phyloP scores from a whole-genome alignment of 441 rosid genomes.

The Adansonia madagascariensis region DNA sequence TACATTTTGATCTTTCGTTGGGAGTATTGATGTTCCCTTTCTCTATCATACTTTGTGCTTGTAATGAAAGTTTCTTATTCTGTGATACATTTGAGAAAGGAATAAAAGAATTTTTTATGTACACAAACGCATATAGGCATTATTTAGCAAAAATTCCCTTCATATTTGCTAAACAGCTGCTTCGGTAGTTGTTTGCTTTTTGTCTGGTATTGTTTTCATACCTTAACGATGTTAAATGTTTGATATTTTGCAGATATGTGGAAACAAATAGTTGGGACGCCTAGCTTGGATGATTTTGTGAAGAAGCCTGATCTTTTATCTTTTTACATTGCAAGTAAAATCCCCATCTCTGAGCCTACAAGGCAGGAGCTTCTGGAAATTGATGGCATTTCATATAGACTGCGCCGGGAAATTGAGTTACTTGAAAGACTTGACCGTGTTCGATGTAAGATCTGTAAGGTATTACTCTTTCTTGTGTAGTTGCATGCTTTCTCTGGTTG shows the following conservation, averaged over 20 bases:
- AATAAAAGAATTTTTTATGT: background rate
- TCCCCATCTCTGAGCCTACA: slow-evolving; percentile 78
- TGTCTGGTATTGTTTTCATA: background rate
- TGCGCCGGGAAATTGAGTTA: slow-evolving; percentile 80
- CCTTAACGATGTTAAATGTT: slow-evolving; percentile 6
- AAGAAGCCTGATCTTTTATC: slow-evolving; percentile 81
- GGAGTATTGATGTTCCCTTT: background rate
- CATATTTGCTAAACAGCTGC: background rate
- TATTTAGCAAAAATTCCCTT: background rate
- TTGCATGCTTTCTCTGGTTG: background rate
- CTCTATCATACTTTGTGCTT: background rate
- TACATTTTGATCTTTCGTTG: slow-evolving; percentile 13
- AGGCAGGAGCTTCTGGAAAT: slow-evolving; percentile 96
- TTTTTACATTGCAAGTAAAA: slow-evolving; percentile 87
- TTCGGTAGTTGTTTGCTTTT: slow-evolving; percentile 6
- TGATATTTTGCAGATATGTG: slow-evolving; percentile 70
- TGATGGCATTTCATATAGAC: slow-evolving; percentile 82
- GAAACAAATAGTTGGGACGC: slow-evolving; percentile 81
- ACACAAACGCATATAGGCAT: background rate
- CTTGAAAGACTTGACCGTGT: slow-evolving; percentile 72
- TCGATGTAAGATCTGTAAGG: slow-evolving; percentile 84
- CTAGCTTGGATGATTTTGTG: slow-evolving; percentile 69
- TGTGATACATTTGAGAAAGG: background rate
- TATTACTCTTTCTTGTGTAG: slow-evolving; percentile 24
- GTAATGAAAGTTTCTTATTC: background rate